Evolutionary conservation across 257 asterid species (phyloP), one percentile per base, ranked within the genome.

Genomic region (Przewalskia tangutica): DNA sequence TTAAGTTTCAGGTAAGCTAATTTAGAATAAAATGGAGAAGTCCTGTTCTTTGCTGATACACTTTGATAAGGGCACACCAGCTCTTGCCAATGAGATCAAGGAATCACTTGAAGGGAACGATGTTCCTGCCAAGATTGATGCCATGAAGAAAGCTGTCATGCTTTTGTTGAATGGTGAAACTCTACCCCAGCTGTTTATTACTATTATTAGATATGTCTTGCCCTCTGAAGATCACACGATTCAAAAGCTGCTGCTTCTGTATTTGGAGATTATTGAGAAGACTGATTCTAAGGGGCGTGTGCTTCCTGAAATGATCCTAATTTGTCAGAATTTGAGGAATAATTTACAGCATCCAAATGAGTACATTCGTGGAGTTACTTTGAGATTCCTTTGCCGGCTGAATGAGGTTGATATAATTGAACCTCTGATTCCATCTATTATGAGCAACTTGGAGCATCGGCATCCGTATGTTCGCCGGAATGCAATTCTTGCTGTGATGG

Each of bases 261-360:
- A 93, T 84, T 85, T 94, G 90, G 98, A 94, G 89, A 91, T 92
- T 56, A 91, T 93, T 6, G 98, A 94, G 77, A 94, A 94, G 87
- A 94, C 97, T 9, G 98, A 94, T 83, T 91, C 88, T 20, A 91
- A 92, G 89, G 98, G 98, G 5, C 88, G 91, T 3, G 92, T 91
- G 40, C 85, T 92, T 40, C 98, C 98, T 20, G 98, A 94, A 88
- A 94, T 94, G 97, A 93, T 94, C 81, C 89, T 94, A 84, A 94
- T 93, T 77, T 94, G 98, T 80, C 98, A 94, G 91, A 91, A 92
- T 81, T 89, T 94, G 79, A 89, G 94, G 87, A 94, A 94, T 84
- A 92, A 94, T 88, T 94, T 94, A 83, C 94, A 90, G 87, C 97
- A 93, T 64, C 93, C 98, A n/a, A 94, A 94, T 83, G 98, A 94